A percentile compares a stretch with the other conserved stretches of the same genome.
Conservation (phyloP, 1,284 basidiomycete species). For the Dichomitus squalens region DNA sequence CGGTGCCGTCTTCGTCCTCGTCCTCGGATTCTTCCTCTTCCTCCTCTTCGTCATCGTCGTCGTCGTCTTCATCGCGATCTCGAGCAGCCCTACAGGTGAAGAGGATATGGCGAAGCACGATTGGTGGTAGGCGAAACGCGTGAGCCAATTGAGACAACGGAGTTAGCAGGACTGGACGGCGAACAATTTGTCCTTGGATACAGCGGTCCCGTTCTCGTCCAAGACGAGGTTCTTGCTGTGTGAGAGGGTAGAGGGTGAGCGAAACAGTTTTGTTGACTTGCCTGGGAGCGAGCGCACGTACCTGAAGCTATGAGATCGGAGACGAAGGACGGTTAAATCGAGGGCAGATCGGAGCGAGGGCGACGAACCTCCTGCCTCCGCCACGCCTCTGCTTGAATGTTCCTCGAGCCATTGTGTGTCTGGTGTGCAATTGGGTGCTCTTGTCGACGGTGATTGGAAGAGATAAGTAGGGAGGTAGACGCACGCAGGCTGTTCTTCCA, state of each 20-base stretch:
- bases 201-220: slow-evolving; percentile 64
- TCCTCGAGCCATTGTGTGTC: slow-evolving; percentile 33
- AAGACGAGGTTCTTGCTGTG: slow-evolving; percentile 59
- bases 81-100: neutral
- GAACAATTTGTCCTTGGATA: slow-evolving; percentile 35
- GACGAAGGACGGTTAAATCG: neutral
- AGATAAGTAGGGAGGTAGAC: slow-evolving; percentile 3
- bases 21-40: slow-evolving; percentile 1
- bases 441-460: neutral
- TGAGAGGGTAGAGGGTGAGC: neutral
- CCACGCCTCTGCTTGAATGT: slow-evolving; percentile 87
- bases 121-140: neutral
- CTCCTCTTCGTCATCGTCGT: slow-evolving; percentile 1
- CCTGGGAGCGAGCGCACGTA: slow-evolving; percentile 11
- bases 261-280: neutral
- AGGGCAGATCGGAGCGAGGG: slow-evolving; percentile 1
- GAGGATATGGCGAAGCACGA: neutral
- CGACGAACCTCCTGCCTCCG: slow-evolving; percentile 60
- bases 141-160: neutral
- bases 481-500: neutral
- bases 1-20: neutral
- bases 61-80: slow-evolving; percentile 2
- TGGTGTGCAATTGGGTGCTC: neutral
- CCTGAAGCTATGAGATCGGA: slow-evolving; percentile 31
- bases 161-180: neutral